These are phyloP conservation scores for Saccharomycopsis amapae DNA, from an alignment of 805 yeast genomes.

Conservation along the genomic window DNA sequence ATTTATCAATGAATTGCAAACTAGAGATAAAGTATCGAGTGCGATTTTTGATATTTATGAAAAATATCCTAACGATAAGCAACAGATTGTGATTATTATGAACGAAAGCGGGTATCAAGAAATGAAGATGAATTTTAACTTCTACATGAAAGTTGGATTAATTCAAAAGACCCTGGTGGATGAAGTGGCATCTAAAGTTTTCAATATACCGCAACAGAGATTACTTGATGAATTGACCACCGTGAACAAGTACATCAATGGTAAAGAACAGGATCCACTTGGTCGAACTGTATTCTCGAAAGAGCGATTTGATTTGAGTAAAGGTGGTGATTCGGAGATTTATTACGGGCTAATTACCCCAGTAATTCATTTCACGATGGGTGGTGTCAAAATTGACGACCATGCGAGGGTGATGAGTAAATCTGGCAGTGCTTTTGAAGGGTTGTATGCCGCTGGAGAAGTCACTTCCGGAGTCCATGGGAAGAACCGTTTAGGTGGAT, in stretches of 20 bases:
- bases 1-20: constrained; percentile 46
- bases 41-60: constrained; percentile 29
- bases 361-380: constrained; percentile 61
- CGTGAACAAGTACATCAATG: constrained; percentile 23
- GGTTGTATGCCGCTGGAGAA: constrained; percentile 60
- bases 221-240: constrained; percentile 25
- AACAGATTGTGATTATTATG: constrained; percentile 32
- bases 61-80: constrained; percentile 25
- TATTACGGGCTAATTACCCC: constrained; percentile 52
- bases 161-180: too few species aligned
- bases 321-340: constrained; percentile 23
- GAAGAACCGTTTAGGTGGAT: constrained; percentile 52
- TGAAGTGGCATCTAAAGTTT: constrained; percentile 23
- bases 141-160: constrained; percentile 38
- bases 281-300: constrained; percentile 32
- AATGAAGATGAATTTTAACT: constrained; percentile 43
- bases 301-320: constrained; percentile 17
- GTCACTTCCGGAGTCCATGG: constrained; percentile 68
- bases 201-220: not conserved
- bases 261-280: constrained; percentile 27
- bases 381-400: constrained; percentile 53
- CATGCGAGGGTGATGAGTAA: constrained; percentile 35
- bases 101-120: constrained; percentile 39
- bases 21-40: constrained; percentile 46
- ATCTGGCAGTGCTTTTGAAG: constrained; percentile 24